These are phyloP conservation scores for Tetrapisispora namnaoensis DNA, from an alignment of 805 yeast genomes.

Conservation along the genomic window DNA sequence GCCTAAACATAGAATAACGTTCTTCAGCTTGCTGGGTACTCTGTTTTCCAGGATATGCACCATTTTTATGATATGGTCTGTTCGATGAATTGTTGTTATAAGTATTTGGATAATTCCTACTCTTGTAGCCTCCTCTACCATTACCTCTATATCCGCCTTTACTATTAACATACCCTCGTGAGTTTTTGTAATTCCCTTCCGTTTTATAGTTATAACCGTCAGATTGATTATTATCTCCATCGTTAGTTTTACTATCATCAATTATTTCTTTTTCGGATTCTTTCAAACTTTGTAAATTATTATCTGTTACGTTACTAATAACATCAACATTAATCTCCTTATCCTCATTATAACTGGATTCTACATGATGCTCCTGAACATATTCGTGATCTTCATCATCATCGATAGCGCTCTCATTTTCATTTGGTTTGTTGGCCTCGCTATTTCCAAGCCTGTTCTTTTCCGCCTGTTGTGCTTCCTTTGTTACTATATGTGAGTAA, in stretches of 20 bases:
- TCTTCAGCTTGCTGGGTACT: conserved; percentile 5
- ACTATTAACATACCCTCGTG: conserved; percentile 3
- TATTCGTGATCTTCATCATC: not conserved
- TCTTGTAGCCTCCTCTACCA: conserved; percentile 2
- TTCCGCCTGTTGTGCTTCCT: not conserved
- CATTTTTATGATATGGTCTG: not conserved
- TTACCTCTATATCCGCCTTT: conserved; percentile 7
- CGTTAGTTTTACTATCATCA: not conserved
- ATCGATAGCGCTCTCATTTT: not conserved
- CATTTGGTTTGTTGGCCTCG: not conserved
- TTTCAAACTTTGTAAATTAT: not conserved
- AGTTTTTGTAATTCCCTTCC: not conserved
- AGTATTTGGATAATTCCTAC: conserved; percentile 1
- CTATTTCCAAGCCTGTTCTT: not conserved
- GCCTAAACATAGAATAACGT: conserved; percentile 23
- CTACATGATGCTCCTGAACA: not conserved
- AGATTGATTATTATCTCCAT: not conserved
- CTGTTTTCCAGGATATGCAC: not conserved
- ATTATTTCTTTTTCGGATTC: not conserved
- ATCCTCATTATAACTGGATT: not conserved
- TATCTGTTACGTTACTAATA: not conserved
- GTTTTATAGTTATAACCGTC: not conserved
- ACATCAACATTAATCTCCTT: not conserved
- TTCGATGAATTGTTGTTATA: not conserved
- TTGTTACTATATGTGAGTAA: conserved; percentile 2